A percentile compares a stretch with the other conserved stretches of the same genome.
Conservation (phyloP, 768 basidiomycete species). For the Boletus rubroflammeus region DNA sequence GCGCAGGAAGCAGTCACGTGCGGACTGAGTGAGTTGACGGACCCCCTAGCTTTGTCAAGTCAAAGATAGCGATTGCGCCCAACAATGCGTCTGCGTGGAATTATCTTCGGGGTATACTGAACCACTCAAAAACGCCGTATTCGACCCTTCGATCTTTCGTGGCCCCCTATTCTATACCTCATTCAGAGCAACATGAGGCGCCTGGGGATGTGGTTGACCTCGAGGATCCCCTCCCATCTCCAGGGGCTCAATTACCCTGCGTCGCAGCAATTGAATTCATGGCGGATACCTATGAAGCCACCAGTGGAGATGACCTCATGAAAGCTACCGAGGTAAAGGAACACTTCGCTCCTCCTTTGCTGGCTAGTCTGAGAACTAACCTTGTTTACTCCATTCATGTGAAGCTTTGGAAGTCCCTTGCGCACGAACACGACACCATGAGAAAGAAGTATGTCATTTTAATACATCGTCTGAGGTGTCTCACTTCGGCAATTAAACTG, state of each 20-base stretch:
- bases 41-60: constrained; percentile 67
- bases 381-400: constrained; percentile 9
- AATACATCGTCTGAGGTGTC: constrained; percentile 4
- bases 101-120: constrained; percentile 85
- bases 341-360: neutral
- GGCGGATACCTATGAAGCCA: constrained; percentile 68
- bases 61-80: constrained; percentile 79
- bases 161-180: constrained; percentile 51
- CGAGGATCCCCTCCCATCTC: constrained; percentile 67
- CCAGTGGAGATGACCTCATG: constrained; percentile 44
- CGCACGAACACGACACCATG: constrained; percentile 66
- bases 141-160: constrained; percentile 57
- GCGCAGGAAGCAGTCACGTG: neutral
- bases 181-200: constrained; percentile 25
- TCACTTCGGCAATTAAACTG: constrained; percentile 25
- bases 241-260: constrained; percentile 70
- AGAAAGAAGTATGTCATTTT: constrained; percentile 61
- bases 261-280: constrained; percentile 80
- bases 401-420: constrained; percentile 71
- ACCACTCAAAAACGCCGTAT: constrained; percentile 57
- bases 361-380: constrained; percentile 6
- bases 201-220: constrained; percentile 58
- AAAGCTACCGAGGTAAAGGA: constrained; percentile 48
- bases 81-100: constrained; percentile 98
- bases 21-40: neutral